These are phyloP conservation scores for Letharia columbiana DNA, from an alignment of 495 filamentous ascomycete genomes.

Conservation along the genomic window DNA sequence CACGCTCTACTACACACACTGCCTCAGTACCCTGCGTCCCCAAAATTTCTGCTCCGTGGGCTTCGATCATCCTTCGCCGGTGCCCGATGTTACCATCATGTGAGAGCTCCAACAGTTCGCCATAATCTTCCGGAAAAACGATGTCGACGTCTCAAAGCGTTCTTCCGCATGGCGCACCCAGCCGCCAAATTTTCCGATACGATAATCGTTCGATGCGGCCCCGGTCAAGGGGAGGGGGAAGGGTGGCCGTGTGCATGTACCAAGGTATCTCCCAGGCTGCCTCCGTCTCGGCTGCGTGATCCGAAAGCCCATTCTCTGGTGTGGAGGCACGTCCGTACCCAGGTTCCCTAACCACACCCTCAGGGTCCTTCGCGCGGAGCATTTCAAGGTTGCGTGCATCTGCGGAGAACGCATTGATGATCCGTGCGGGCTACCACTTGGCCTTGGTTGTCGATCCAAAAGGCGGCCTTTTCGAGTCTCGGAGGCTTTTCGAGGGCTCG, in stretches of 20 bases:
- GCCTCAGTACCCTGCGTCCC: neutral
- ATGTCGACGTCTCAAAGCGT: neutral
- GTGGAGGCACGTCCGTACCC: neutral
- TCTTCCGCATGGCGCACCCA: neutral
- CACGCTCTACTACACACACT: neutral
- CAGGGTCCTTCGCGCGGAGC: neutral
- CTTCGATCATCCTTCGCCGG: neutral
- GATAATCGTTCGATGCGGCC: neutral
- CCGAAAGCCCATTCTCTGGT: neutral
- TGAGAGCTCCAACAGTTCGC: neutral
- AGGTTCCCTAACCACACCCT: neutral
- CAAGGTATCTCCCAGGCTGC: constrained; percentile 1
- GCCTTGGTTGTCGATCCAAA: neutral
- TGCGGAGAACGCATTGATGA: constrained; percentile 1
- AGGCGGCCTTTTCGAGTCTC: neutral
- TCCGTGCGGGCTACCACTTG: neutral
- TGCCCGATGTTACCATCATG: neutral
- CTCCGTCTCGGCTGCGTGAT: neutral
- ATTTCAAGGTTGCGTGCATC: neutral
- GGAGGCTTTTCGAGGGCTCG: neutral
- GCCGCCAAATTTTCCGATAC: neutral
- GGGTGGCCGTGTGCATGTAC: neutral
- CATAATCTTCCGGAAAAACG: neutral
- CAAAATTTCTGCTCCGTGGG: neutral
- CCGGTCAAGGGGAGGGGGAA: neutral